Conservation (phyloP, 2,329 filamentous ascomycete species). For the Sporothrix brunneoviolacea region DNA sequence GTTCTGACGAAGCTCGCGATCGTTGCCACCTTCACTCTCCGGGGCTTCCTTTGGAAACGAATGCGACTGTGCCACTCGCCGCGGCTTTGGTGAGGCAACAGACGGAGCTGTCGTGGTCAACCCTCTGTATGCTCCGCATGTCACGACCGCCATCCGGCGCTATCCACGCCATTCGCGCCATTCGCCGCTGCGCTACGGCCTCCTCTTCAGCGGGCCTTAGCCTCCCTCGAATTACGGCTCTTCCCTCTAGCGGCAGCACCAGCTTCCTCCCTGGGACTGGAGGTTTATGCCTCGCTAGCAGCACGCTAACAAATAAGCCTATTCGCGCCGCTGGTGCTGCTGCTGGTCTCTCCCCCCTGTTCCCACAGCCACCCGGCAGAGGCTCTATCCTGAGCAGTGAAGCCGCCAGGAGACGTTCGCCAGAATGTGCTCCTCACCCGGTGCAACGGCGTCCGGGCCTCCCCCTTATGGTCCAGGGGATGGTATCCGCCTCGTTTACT, state of each 20-base stretch:
- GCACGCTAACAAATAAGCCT: background rate
- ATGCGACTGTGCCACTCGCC: constrained; percentile 9
- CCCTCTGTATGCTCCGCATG: no score
- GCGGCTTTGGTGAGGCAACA: background rate
- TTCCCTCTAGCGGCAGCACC: no score
- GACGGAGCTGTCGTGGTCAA: no score
- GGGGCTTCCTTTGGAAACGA: background rate
- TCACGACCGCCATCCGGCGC: no score
- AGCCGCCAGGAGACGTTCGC: no score
- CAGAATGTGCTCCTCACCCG: background rate
- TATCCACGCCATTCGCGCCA: no score
- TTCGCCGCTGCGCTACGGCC: background rate
- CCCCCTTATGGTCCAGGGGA: no score
- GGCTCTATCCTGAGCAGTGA: background rate
- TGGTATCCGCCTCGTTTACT: no score
- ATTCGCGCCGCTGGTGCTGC: background rate
- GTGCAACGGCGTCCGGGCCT: constrained; percentile 1
- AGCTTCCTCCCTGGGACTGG: no score
- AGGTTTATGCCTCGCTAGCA: no score
- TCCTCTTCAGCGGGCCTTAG: background rate
- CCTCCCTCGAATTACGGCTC: constrained; percentile 2
- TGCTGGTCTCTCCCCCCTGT: background rate
- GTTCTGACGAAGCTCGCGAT: no score
- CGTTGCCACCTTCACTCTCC: background rate
- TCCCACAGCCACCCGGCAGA: constrained; percentile 4